These are phyloP conservation scores for Pichia phayaonensis DNA, from an alignment of 805 yeast species.

Conservation along the genomic window DNA sequence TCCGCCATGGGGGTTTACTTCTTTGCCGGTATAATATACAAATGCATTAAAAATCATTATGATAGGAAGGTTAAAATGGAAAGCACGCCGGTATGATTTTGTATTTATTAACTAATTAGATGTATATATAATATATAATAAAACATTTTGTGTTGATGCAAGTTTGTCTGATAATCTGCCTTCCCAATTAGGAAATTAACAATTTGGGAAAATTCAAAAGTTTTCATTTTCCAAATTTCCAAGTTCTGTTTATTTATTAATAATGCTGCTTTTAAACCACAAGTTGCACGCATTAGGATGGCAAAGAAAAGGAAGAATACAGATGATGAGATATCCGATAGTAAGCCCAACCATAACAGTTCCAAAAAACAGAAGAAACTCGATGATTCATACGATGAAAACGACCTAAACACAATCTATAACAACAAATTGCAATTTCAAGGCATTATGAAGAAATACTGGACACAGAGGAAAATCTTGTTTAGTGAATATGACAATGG, in stretches of 20 bases:
- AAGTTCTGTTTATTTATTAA: background rate
- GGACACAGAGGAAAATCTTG: constrained; percentile 52
- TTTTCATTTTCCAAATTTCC: background rate
- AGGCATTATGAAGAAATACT: constrained; percentile 39
- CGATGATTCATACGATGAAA: constrained; percentile 1
- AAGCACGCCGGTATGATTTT: background rate
- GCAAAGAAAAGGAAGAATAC: background rate
- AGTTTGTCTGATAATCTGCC: too few species aligned
- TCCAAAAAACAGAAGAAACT: background rate
- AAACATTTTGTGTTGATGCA: too few species aligned
- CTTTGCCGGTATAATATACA: constrained; percentile 34
- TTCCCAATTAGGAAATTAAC: background rate
- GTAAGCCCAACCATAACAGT: too few species aligned
- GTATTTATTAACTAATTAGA: background rate
- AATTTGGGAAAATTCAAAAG: background rate
- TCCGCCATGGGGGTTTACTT: constrained; percentile 36
- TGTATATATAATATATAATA: too few species aligned
- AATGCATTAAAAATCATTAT: constrained; percentile 23
- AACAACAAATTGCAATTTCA: constrained; percentile 9
- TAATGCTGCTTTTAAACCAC: too few species aligned
- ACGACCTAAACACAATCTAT: constrained; percentile 8
- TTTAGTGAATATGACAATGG: constrained; percentile 65
- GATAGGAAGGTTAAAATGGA: background rate
- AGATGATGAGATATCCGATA: too few species aligned
- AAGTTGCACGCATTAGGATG: too few species aligned